These are phyloP conservation scores for Talaromyces adpressus DNA, from an alignment of 495 filamentous ascomycete genomes.

Conservation along the genomic window DNA sequence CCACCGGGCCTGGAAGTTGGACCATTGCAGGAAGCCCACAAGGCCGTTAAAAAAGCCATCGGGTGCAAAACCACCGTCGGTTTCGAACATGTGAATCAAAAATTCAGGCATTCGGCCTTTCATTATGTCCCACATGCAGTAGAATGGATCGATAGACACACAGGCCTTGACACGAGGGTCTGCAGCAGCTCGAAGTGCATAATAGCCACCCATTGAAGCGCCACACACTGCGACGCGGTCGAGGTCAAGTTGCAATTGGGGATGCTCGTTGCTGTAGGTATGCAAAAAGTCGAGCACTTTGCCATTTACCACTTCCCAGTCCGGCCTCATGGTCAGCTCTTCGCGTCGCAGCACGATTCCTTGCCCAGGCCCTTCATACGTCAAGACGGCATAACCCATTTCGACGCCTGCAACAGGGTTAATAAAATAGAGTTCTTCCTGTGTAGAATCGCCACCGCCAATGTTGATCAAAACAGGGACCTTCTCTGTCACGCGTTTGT, in stretches of 20 bases:
- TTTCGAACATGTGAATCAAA: conserved; percentile 18
- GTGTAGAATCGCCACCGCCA: conserved; percentile 33
- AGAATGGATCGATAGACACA: conserved; percentile 33
- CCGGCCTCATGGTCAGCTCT: conserved; percentile 23
- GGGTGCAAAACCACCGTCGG: conserved; percentile 19
- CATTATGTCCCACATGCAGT: conserved; percentile 27
- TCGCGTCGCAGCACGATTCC: conserved; percentile 28
- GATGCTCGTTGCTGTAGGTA: conserved; percentile 6
- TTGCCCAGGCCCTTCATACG: conserved; percentile 46
- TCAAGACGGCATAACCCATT: conserved; percentile 41
- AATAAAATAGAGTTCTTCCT: conserved; percentile 43
- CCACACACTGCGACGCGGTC: conserved; percentile 32
- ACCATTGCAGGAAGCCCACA: neutral
- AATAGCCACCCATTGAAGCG: conserved; percentile 39
- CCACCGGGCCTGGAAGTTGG: conserved; percentile 19
- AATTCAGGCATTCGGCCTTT: conserved; percentile 19
- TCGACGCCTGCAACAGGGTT: conserved; percentile 11
- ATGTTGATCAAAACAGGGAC: conserved; percentile 32
- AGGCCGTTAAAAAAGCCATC: conserved; percentile 20
- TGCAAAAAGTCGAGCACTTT: conserved; percentile 27
- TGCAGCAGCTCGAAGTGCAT: conserved; percentile 25
- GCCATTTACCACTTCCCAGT: conserved; percentile 22
- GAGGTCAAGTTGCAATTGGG: conserved; percentile 33
- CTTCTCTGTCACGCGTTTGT: conserved; percentile 9
- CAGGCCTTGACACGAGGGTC: conserved; percentile 41